A percentile compares a stretch with the other conserved stretches of the same genome.
Conservation (phyloP, 73 alveolate genomes). For the Stentor coeruleus region DNA sequence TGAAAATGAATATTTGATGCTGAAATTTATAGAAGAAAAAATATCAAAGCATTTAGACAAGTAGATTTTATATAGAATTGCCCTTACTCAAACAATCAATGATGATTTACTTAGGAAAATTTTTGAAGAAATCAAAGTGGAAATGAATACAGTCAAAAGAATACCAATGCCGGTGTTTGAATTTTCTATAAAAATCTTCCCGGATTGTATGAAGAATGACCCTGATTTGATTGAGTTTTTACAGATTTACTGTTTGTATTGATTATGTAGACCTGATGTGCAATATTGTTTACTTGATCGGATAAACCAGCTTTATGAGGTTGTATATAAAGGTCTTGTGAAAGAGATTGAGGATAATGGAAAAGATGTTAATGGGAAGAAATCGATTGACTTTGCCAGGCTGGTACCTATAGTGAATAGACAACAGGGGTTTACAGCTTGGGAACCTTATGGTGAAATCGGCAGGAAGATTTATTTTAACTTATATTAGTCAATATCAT, state of each 20-base stretch:
- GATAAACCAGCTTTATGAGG: not conserved
- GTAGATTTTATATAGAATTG: not conserved
- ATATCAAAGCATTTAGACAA: no score
- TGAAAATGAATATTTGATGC: not conserved
- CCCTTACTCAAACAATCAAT: not conserved
- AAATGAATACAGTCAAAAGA: not conserved
- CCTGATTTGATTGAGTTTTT: not conserved
- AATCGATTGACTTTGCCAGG: not conserved
- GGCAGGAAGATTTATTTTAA: not conserved
- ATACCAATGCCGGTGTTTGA: not conserved
- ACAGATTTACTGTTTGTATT: not conserved
- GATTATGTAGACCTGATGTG: not conserved
- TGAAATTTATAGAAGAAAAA: not conserved
- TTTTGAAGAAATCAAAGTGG: not conserved
- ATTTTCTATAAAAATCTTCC: not conserved
- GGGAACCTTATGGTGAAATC: not conserved
- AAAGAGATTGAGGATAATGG: not conserved
- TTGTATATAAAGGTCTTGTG: not conserved
- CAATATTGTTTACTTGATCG: not conserved
- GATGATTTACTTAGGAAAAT: not conserved
- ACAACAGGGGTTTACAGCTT: not conserved
- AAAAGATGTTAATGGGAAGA: not conserved
- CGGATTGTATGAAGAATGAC: not conserved
- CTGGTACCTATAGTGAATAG: not conserved
- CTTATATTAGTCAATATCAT: no score